These are phyloP conservation scores for Colletotrichum paranaense DNA, from an alignment of 2,329 filamentous ascomycete species.

Conservation along the genomic window DNA sequence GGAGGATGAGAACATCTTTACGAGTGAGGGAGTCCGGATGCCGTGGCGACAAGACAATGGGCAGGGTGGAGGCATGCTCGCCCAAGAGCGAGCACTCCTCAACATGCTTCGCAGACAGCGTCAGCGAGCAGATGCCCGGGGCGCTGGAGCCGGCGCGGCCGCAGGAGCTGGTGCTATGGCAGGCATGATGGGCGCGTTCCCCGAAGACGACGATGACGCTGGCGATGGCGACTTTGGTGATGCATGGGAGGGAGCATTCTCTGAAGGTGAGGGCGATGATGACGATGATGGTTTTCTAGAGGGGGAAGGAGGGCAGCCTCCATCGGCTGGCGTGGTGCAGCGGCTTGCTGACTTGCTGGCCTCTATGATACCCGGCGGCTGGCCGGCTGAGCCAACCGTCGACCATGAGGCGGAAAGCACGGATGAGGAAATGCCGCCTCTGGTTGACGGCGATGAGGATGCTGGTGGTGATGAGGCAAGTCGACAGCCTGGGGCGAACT, in stretches of 20 bases:
- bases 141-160: conserved; percentile 6
- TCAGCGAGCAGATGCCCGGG: conserved; percentile 6
- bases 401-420: conserved; percentile 29
- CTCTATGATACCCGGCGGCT: conserved; percentile 26
- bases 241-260: conserved; percentile 34
- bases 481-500: background rate
- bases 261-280: conserved; percentile 15
- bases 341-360: conserved; percentile 25
- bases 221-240: background rate
- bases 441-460: background rate
- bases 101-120: conserved; percentile 22
- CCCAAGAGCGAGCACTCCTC: conserved; percentile 16
- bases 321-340: conserved; percentile 21
- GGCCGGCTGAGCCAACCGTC: conserved; percentile 31
- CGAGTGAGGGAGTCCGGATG: conserved; percentile 51
- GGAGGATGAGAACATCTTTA: conserved; percentile 64
- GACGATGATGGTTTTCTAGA: conserved; percentile 10
- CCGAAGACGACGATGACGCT: conserved; percentile 30
- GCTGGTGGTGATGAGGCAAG: background rate
- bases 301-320: conserved; percentile 3
- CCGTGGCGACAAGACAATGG: conserved; percentile 52
- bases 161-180: conserved; percentile 8
- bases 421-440: conserved; percentile 7
- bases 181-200: conserved; percentile 25
- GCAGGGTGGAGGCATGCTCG: background rate